Evolutionary conservation across 202 grass and related monocot genomes (phyloP), one percentile per base, ranked within the genome.

Genomic region (Zoysia matrella): DNA sequence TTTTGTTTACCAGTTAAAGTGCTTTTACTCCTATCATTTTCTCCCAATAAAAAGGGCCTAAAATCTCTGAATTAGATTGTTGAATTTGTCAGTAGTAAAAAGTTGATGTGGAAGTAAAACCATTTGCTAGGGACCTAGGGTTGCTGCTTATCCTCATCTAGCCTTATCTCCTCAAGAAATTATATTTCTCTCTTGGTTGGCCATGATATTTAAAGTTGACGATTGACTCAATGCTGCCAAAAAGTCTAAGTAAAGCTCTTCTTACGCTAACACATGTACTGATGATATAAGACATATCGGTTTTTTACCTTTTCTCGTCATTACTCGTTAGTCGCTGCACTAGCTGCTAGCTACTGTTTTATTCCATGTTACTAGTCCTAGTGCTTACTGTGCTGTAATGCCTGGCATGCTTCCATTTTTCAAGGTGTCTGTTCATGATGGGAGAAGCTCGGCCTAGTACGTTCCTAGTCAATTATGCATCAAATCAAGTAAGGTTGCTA

Each of bases 1-100:
- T 47, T 60, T 63, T 66, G 60, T 63, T 82, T 60, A 30, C 6
- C 52, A 53, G 18, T 82, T 16, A 73, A 71, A 76, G 51, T 10
- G 4, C 2, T 43, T 39, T 9, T 47, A 85, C 67, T 85, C 73
- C 67, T 73, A 78, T 89, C 87, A 67, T 82, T 89, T 85, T 89
- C 83, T 53, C n/a, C 66, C 15, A 65, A 54, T 55, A 36, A 73
- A 47, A 78, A 53, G 62, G 81, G 22, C 13, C 62, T 67, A 36
- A 69, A 62, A 85, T 86, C 47, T 73, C 60, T 67, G 36, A 73
- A 67, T 73, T 86, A 67, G 73, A 78, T 77, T 48, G 68, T 36
- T 47, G 41, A 68, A 65, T 57, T 64, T 82, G 52, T 48, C 53
- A 55, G 50, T 54, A 52, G 67, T 82, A 78, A 81, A 81, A 82